A percentile compares a stretch with the other conserved stretches of the same genome.
phyloP scores from a whole-genome alignment of 2,329 filamentous ascomycete species.

The Claviceps africana region DNA sequence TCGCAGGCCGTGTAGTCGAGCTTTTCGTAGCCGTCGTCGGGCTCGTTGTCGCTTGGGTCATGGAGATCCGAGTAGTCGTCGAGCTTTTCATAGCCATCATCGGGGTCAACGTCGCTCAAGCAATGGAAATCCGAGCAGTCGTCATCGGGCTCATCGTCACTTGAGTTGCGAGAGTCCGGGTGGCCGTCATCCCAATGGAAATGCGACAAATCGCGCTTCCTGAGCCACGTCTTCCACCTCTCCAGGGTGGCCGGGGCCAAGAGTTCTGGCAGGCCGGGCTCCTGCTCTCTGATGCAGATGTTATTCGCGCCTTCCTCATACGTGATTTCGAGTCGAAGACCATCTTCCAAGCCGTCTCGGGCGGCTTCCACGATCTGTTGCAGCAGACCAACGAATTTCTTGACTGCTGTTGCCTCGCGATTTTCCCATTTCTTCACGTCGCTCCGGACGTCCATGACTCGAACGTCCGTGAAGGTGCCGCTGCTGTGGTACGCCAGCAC shows the following conservation, averaged over 20 bases:
- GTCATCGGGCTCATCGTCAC: background rate
- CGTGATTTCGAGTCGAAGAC: background rate
- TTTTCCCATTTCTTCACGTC: background rate
- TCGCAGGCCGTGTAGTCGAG: background rate
- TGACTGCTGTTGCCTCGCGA: background rate
- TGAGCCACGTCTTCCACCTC: background rate
- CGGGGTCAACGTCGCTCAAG: background rate
- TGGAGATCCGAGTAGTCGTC: no score
- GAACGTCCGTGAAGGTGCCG: background rate
- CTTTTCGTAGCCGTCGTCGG: background rate
- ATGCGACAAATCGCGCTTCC: background rate
- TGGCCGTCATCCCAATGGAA: background rate
- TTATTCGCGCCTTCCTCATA: background rate
- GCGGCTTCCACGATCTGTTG: background rate
- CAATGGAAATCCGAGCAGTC: background rate
- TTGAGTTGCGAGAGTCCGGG: no score
- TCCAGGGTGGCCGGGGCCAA: background rate
- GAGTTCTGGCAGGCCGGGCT: background rate
- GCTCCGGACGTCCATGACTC: background rate
- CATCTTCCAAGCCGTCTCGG: background rate
- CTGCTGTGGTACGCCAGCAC: slow-evolving; percentile 25
- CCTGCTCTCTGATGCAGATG: background rate
- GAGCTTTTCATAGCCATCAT: background rate
- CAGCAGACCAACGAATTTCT: background rate
- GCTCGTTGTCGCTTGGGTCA: no score